Evolutionary conservation across 768 basidiomycete genomes (phyloP), one percentile per base, ranked within the genome.

Genomic region (Artomyces pyxidatus): DNA sequence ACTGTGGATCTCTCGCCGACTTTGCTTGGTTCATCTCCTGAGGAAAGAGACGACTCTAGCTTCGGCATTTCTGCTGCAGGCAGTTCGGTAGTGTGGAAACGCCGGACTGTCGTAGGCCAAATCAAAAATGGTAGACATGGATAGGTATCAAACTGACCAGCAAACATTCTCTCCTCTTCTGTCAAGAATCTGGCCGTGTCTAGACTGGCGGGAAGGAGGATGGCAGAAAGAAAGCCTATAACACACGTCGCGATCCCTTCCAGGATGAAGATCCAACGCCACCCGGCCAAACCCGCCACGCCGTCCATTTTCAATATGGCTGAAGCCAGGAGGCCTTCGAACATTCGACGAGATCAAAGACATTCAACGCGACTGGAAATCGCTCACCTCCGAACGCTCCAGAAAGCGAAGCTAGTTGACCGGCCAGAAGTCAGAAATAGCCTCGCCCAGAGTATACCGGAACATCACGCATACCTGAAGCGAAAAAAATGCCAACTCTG

Each of bases 261-360:
- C 10, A 84, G 68, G 56, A 83, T 81, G 64, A 81, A 85, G 21
- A 82, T 82, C 78, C 78, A 83, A 39, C 75, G 66, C 83, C 81
- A 83, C 4, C 80, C 80, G 2, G 72, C 71, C 2, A 80, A 52
- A 6, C 78, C 66, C 8, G 56, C 65, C 1, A 65, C 42, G 6
- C 80, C 80, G 23, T 81, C 70, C 78, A 85, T 80, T 55, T 76
- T 74, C 28, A 74, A 56, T 35, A 85, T 81, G 0, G 71, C 81
- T 6, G 75, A 76, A 0, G 81, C 80, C 21, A 85, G 72, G n/a
- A 85, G 71, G 17, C 81, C 81, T 76, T 56, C 40, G 23, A 17
- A 38, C 14, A 25, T 23, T 8, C n/a, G 6, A 5, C 27, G 25
- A 12, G 7, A 28, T n/a, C 59, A 57, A 25, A 58, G 45, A 0